Conservation (phyloP, 2,329 filamentous ascomycete species). For the Nemania sp. region DNA sequence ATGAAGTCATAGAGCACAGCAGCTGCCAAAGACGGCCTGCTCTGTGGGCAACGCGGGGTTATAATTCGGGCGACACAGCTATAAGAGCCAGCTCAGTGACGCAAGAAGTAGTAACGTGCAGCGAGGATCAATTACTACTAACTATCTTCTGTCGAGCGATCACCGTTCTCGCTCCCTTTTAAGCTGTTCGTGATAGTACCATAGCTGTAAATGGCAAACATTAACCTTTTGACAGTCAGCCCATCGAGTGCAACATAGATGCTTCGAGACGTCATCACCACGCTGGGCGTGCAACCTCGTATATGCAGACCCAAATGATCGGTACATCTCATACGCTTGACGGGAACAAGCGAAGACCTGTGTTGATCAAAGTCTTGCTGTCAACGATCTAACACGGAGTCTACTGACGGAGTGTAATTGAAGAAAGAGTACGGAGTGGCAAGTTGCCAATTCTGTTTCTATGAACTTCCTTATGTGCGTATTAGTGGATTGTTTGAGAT, state of each 20-base stretch:
- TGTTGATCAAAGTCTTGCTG: neutral
- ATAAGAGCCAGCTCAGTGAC: too few relatives aligned
- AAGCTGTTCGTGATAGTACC: neutral
- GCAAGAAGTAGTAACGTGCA: conserved; percentile 10
- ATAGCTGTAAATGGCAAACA: conserved; percentile 3
- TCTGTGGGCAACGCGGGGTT: too few relatives aligned
- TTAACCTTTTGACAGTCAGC: neutral
- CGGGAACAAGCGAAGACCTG: conserved; percentile 2
- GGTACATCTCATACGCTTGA: neutral
- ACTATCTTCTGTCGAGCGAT: conserved; percentile 1
- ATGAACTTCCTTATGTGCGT: too few relatives aligned
- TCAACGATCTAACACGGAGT: too few relatives aligned
- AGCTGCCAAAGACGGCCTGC: neutral
- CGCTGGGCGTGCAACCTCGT: conserved; percentile 14
- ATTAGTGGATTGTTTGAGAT: too few relatives aligned
- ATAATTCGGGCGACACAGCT: too few relatives aligned
- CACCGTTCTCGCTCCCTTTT: neutral
- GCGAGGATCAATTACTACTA: conserved; percentile 22
- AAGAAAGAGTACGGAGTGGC: neutral
- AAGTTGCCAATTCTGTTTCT: neutral
- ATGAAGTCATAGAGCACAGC: conserved; percentile 18
- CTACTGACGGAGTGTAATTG: neutral
- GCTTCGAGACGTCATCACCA: conserved; percentile 20
- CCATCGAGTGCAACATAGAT: neutral
- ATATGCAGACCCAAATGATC: conserved; percentile 10